A percentile compares a stretch with the other conserved stretches of the same genome.
Conservation (phyloP, 129 eudicot genomes). For the Flaveria brownii region DNA sequence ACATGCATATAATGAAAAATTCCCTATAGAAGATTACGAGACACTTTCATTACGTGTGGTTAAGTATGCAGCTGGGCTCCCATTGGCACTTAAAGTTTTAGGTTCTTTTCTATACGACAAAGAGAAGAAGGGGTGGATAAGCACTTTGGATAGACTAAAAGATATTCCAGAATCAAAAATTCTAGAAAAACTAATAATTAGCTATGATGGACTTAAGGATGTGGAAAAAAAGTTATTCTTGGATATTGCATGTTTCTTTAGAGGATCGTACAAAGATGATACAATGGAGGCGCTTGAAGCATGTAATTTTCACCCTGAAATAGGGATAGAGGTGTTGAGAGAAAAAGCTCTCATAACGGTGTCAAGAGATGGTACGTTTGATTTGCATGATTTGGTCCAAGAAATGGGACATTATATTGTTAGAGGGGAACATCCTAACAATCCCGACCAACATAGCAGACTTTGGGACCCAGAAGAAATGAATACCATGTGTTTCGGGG, state of each 20-base stretch:
- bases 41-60: background rate
- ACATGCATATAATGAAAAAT: background rate
- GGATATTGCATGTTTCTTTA: slow-evolving; percentile 1
- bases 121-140: background rate
- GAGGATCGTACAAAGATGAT: background rate
- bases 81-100: slow-evolving; percentile 4
- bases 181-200: background rate
- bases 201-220: background rate
- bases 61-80: background rate
- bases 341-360: background rate
- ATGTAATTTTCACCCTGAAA: background rate
- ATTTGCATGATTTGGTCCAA: slow-evolving; percentile 7
- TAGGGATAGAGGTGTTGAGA: slow-evolving; percentile 5
- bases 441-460: too few relatives aligned
- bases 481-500: too few relatives aligned
- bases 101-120: slow-evolving; percentile 4
- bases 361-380: background rate
- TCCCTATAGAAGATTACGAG: background rate
- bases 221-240: background rate
- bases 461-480: too few relatives aligned
- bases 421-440: background rate
- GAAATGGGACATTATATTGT: slow-evolving; percentile 8
- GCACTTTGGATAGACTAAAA: background rate
- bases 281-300: background rate
- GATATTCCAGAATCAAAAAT: background rate